Evolutionary conservation across 2,329 filamentous ascomycete genomes (phyloP).

Genomic region (Chaetoscypha palmicola): DNA sequence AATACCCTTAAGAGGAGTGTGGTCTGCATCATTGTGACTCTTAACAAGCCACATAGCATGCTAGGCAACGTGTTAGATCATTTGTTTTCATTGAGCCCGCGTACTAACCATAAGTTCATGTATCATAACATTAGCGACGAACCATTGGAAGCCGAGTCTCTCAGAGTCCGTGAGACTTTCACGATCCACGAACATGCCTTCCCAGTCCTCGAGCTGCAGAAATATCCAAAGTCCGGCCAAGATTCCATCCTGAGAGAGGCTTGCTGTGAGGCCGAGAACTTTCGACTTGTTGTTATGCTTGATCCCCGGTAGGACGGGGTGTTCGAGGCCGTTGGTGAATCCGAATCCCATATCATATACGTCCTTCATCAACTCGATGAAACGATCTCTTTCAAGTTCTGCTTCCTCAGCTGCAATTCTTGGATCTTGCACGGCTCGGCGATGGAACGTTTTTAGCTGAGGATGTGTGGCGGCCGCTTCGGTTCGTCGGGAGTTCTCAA

Average conservation of each 20-base stretch:
- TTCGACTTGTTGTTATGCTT: no score
- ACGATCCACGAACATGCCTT: background rate
- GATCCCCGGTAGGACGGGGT: no score
- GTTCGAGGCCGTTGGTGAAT: slow-evolving; percentile 11
- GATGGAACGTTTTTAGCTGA: background rate
- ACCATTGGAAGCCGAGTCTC: background rate
- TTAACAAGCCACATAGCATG: slow-evolving; percentile 1
- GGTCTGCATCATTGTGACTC: no score
- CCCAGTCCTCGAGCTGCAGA: background rate
- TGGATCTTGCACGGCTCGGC: background rate
- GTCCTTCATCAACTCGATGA: background rate
- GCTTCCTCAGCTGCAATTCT: background rate
- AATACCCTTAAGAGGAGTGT: no score
- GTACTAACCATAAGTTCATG: slow-evolving; percentile 4
- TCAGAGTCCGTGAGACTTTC: background rate
- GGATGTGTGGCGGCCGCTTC: background rate
- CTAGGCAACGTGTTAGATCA: background rate
- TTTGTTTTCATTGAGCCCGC: no score
- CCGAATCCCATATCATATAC: background rate
- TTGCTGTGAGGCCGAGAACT: no score
- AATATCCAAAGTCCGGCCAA: no score
- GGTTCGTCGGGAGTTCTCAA: background rate
- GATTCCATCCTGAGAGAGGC: no score
- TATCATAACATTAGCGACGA: background rate
- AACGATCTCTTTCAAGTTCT: background rate